Conservation (phyloP, 148 eudicot genomes). For the Rhododendron mucronatum region DNA sequence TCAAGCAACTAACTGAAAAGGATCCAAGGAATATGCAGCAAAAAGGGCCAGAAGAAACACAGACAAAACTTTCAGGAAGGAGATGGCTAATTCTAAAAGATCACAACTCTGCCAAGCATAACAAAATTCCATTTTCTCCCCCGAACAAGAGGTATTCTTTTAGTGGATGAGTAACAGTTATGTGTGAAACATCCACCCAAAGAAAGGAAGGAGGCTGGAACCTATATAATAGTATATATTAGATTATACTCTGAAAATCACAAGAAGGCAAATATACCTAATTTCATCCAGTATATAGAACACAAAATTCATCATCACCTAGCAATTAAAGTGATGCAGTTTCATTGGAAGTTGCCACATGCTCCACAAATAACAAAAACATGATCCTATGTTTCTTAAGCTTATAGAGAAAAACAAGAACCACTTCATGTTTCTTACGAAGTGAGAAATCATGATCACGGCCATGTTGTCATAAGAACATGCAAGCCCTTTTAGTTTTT, state of each 20-base stretch:
- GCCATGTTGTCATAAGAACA: background rate
- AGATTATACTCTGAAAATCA: background rate
- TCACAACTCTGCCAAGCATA: background rate
- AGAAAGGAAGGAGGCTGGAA: background rate
- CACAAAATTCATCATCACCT: background rate
- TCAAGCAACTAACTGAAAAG: background rate
- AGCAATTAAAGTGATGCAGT: background rate
- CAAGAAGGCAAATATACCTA: background rate
- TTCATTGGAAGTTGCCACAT: background rate
- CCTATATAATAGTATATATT: background rate
- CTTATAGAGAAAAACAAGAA: background rate
- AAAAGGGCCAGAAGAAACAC: background rate
- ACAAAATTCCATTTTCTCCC: background rate
- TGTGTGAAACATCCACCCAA: background rate
- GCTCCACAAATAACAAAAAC: background rate
- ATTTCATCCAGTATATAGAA: background rate
- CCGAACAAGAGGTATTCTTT: background rate
- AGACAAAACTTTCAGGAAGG: background rate
- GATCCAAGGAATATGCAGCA: background rate
- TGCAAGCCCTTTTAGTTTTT: background rate
- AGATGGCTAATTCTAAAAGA: background rate
- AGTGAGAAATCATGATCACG: background rate
- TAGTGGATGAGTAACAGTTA: background rate
- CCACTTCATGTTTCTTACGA: background rate
- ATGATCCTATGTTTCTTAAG: background rate